Evolutionary conservation across 345 rosid species (phyloP).

Genomic region (Cardiospermum halicacabum): DNA sequence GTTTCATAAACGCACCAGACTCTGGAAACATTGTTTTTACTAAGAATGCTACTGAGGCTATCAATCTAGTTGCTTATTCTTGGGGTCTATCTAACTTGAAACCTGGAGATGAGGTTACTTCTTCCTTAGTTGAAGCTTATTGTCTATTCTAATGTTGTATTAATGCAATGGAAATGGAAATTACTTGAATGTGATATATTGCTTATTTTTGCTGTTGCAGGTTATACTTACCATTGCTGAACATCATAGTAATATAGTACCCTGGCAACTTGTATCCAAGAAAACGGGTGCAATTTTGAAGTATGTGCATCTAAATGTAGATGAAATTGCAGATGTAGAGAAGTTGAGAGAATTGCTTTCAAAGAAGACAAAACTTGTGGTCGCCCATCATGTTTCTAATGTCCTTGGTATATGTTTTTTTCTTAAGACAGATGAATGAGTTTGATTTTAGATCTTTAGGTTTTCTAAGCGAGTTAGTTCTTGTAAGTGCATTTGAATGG

Average conservation of each 20-base stretch:
- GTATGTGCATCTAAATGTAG: constrained; percentile 52
- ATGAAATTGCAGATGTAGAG: constrained; percentile 59
- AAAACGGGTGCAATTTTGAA: constrained; percentile 74
- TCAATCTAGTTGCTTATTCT: constrained; percentile 80
- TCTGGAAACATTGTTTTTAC: constrained; percentile 80
- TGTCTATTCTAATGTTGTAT: too few relatives aligned
- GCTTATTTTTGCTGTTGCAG: too few relatives aligned
- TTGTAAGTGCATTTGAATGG: background rate
- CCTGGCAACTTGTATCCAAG: constrained; percentile 89
- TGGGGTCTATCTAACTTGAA: constrained; percentile 79
- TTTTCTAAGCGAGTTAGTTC: background rate
- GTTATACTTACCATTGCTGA: constrained; percentile 72
- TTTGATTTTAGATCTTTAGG: background rate
- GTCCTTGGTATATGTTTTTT: constrained; percentile 54
- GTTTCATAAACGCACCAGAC: constrained; percentile 72
- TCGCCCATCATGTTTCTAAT: constrained; percentile 83
- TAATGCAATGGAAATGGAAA: too few relatives aligned
- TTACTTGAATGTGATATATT: too few relatives aligned
- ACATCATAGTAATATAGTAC: constrained; percentile 92
- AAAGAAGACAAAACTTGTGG: constrained; percentile 70
- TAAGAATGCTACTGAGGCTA: constrained; percentile 94
- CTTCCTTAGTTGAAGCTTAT: too few relatives aligned
- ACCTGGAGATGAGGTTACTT: constrained; percentile 70
- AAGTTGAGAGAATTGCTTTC: constrained; percentile 57
- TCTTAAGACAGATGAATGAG: background rate